Percentiles rank a stretch among this genome's conserved stretches.
These are phyloP conservation scores for Pichia terricola DNA, from an alignment of 1,139 yeast genomes.

Conservation along the genomic window DNA sequence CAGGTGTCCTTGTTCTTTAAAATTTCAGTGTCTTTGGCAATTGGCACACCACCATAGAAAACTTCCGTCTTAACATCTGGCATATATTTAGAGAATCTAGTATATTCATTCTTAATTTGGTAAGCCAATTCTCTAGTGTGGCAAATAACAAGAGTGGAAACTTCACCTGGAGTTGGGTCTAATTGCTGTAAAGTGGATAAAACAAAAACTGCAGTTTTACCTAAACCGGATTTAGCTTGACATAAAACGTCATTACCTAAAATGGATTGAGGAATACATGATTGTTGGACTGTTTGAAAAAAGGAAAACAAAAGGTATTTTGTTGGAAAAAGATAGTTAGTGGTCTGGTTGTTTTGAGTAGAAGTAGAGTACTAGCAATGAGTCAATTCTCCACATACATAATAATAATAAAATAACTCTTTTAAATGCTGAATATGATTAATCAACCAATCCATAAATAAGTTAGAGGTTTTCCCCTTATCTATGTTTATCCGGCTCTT, in stretches of 20 bases:
- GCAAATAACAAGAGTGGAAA: constrained; percentile 87
- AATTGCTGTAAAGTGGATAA: constrained; percentile 93
- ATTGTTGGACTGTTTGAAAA: constrained; percentile 74
- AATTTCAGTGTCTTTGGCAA: constrained; percentile 76
- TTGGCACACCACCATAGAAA: constrained; percentile 92
- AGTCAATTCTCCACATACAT: too few relatives aligned
- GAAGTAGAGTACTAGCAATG: too few relatives aligned
- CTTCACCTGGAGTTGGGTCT: constrained; percentile 96
- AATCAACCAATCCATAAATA: too few relatives aligned
- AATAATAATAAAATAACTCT: too few relatives aligned
- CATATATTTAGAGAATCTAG: constrained; percentile 96
- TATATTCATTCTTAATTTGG: constrained; percentile 95
- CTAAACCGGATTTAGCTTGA: constrained; percentile 99
- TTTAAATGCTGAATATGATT: too few relatives aligned
- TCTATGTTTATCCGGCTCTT: too few relatives aligned
- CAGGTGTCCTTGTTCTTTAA: constrained; percentile 89
- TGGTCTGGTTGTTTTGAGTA: background rate
- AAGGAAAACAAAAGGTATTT: background rate
- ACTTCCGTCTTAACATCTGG: constrained; percentile 97
- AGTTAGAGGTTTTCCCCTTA: too few relatives aligned
- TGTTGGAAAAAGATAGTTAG: constrained; percentile 1
- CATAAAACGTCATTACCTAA: constrained; percentile 96
- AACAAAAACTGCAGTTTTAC: constrained; percentile 98
- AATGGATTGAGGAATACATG: constrained; percentile 95
- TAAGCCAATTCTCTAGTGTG: constrained; percentile 98